Percentiles rank a stretch among this genome's conserved stretches.
phyloP scores from a whole-genome alignment of 768 basidiomycete genomes.

The Tremella mesenterica region DNA sequence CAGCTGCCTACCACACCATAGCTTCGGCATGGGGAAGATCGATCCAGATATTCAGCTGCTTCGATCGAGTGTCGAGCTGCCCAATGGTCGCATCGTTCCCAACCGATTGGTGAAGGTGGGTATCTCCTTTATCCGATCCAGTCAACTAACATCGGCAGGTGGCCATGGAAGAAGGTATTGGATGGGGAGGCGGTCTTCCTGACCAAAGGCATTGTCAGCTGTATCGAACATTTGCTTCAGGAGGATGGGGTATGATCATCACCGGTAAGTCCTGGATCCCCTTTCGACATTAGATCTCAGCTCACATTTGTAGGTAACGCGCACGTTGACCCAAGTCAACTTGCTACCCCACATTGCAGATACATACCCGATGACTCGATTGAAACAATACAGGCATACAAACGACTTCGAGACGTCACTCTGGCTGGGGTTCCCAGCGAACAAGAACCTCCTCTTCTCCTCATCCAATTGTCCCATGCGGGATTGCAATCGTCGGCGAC shows the following conservation, averaged over 20 bases:
- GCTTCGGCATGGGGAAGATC: too few species aligned
- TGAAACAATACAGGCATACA: slow-evolving; percentile 15
- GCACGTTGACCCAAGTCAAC: slow-evolving; percentile 31
- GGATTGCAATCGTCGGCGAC: slow-evolving; percentile 72
- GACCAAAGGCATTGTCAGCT: slow-evolving; percentile 57
- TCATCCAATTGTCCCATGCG: slow-evolving; percentile 74
- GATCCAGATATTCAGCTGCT: too few species aligned
- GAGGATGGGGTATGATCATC: slow-evolving; percentile 78
- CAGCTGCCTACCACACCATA: too few species aligned
- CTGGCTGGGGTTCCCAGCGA: neutral
- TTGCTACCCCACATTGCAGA: slow-evolving; percentile 28
- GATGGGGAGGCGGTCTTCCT: slow-evolving; percentile 63
- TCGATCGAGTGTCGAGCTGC: too few species aligned
- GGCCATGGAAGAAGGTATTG: slow-evolving; percentile 82
- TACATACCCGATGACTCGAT: slow-evolving; percentile 8
- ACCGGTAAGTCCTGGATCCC: slow-evolving; percentile 52
- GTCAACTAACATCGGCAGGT: slow-evolving; percentile 51
- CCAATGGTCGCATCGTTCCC: slow-evolving; percentile 34
- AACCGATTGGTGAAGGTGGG: slow-evolving; percentile 52
- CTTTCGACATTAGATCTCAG: neutral
- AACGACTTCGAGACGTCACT: slow-evolving; percentile 4
- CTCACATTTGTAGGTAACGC: slow-evolving; percentile 36
- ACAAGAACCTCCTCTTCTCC: slow-evolving; percentile 49
- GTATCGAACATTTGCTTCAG: slow-evolving; percentile 65
- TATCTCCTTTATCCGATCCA: neutral